phyloP scores from a whole-genome alignment of 768 basidiomycete species.

The button mushroom (Agaricus bisporus) region DNA sequence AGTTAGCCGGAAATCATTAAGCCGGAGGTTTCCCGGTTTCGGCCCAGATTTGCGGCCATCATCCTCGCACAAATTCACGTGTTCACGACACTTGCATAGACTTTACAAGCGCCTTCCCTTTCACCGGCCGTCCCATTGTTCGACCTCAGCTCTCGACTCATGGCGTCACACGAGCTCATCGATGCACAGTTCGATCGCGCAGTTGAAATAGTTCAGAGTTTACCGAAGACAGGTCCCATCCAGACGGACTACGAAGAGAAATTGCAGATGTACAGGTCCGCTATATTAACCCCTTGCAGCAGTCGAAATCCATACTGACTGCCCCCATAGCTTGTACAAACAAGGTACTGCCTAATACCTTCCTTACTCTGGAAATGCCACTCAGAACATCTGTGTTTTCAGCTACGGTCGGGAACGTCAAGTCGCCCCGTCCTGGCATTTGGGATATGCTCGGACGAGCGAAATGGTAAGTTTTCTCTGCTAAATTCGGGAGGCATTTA shows the following conservation, averaged over 20 bases:
- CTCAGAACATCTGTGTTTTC: constrained; percentile 12
- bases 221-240: constrained; percentile 92
- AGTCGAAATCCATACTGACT: constrained; percentile 8
- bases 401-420: constrained; percentile 91
- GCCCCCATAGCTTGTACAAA: constrained; percentile 70
- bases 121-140: too few relatives aligned
- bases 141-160: constrained; percentile 15
- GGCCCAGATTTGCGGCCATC: neutral
- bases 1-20: neutral
- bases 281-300: neutral
- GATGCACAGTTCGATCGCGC: constrained; percentile 89
- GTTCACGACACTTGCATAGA: neutral
- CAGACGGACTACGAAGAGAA: constrained; percentile 97
- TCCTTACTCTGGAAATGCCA: neutral
- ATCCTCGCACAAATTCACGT: neutral
- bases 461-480: constrained; percentile 64
- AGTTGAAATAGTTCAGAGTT: constrained; percentile 87
- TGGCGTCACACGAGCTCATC: constrained; percentile 64
- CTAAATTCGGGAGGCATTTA: neutral
- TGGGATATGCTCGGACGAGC: constrained; percentile 90
- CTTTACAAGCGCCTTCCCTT: neutral
- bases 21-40: neutral
- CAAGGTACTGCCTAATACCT: constrained; percentile 54
- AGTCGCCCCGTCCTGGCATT: constrained; percentile 70
- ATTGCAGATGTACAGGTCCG: constrained; percentile 84